Evolutionary conservation across 768 basidiomycete genomes (phyloP), one percentile per base, ranked within the genome.

Genomic region (Termitomyces sp.): DNA sequence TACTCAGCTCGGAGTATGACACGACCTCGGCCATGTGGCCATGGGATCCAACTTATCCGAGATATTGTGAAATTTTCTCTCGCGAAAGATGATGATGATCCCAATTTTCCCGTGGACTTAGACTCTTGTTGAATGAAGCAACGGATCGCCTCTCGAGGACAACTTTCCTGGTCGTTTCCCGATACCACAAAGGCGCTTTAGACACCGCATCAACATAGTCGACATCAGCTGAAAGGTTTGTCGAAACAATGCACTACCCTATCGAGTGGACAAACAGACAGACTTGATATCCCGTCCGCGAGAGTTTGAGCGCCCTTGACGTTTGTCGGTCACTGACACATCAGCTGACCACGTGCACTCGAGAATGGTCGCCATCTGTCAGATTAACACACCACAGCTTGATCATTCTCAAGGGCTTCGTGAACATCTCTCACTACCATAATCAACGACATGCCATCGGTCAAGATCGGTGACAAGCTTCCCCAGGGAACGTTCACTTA

Each of bases 401-500:
- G 42, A 37, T 37, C 41, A 50, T 22, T n/a, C 29, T 31, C 26
- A 5, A 29, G 13, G 5, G 16, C 8, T 24, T 39, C 13, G 24
- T 13, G 36, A 36, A 18, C 54, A 33, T 31, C 54, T 48, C 29
- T 36, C 29, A 24, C 33, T n/a, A 48, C 37, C 62, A 48, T 41
- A 48, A 51, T 49, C 39, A 47, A 20, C n/a, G 47, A 51, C 57
- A 53, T 39, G 51, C 41, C 59, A 61, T 71, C 73, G 24, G 63
- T 77, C 66, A 68, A 73, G 63, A 68, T 74, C 36, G 73, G 73
- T 46, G 73, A 76, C 54, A 69, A 64, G 20, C 72, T 77, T 57
- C 73, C 75, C n/a, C 66, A 72, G 51, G 72, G 69, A 28, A 70
- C 66, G n/a, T 75, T 77, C 68, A 71, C 67, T 16, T 80, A 86